Evolutionary conservation across 2,329 filamentous ascomycete genomes (phyloP).

Genomic region (Diaporthe australafricana): DNA sequence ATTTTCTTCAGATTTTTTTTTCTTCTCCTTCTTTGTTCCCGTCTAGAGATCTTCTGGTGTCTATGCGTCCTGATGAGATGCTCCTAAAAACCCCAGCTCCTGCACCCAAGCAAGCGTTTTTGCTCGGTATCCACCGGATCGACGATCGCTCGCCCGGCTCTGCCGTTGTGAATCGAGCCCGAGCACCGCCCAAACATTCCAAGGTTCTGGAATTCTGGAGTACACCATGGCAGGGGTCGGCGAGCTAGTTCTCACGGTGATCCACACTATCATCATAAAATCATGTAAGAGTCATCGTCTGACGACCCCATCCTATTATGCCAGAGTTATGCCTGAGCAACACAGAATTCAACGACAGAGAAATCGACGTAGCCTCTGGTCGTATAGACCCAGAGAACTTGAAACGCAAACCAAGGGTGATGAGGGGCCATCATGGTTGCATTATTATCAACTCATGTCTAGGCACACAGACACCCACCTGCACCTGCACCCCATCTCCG

Average conservation of each 20-base stretch:
- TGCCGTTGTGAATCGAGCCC: constrained; percentile 22
- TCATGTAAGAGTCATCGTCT: constrained; percentile 17
- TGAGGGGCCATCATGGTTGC: constrained; percentile 10
- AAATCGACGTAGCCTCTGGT: background rate
- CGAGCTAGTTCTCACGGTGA: constrained; percentile 4
- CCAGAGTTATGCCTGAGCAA: constrained; percentile 3
- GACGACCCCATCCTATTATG: constrained; percentile 11
- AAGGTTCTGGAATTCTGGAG: constrained; percentile 24
- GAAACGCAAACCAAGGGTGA: constrained; percentile 18
- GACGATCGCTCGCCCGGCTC: constrained; percentile 22
- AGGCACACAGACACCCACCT: constrained; percentile 19
- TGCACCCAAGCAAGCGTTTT: constrained; percentile 3
- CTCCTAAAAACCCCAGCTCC: constrained; percentile 3
- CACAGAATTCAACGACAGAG: constrained; percentile 2
- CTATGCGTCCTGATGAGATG: background rate
- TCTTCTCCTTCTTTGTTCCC: background rate
- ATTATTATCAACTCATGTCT: constrained; percentile 20
- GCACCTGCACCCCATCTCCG: constrained; percentile 23
- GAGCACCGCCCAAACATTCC: constrained; percentile 19
- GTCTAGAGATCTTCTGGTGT: background rate
- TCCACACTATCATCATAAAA: constrained; percentile 5
- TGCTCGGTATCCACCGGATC: constrained; percentile 26
- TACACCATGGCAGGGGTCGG: constrained; percentile 3
- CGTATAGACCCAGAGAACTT: constrained; percentile 3
- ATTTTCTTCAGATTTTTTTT: background rate